These are phyloP conservation scores for Kernera saxatilis DNA, from an alignment of 345 rosid genomes.

Conservation along the genomic window DNA sequence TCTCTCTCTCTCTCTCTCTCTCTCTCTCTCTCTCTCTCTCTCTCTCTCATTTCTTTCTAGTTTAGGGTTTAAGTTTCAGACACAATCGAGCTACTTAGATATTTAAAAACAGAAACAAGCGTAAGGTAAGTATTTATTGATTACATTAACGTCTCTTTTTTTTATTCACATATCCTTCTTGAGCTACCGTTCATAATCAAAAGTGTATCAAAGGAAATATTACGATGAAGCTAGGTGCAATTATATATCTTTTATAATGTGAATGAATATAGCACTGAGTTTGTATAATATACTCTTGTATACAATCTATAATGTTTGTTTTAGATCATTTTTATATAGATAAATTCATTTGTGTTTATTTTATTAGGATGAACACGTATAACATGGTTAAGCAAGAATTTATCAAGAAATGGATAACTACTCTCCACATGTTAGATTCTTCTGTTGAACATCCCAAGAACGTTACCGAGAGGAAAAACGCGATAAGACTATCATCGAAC, in stretches of 20 bases:
- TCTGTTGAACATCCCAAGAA: constrained; percentile 36
- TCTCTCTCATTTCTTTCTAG: neutral
- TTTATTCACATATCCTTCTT: neutral
- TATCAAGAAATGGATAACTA: constrained; percentile 66
- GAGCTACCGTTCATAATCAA: neutral
- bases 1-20: neutral
- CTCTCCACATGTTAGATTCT: constrained; percentile 41
- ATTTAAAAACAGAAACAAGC: neutral
- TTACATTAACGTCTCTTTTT: neutral
- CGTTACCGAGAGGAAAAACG: constrained; percentile 56
- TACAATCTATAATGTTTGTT: neutral
- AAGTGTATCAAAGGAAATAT: neutral
- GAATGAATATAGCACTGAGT: neutral
- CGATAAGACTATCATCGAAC: constrained; percentile 76
- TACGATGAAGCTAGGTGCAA: neutral
- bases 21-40: neutral
- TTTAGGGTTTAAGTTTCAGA: constrained; percentile 24
- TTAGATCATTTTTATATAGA: neutral
- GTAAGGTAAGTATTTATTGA: constrained; percentile 8
- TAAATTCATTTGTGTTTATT: neutral
- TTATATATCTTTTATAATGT: neutral
- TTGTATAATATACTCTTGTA: neutral
- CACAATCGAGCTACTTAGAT: neutral
- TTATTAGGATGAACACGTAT: constrained; percentile 11
- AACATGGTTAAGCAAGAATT: constrained; percentile 52